phyloP scores from a whole-genome alignment of 805 yeast genomes.

The Metschnikowia koreensis region DNA sequence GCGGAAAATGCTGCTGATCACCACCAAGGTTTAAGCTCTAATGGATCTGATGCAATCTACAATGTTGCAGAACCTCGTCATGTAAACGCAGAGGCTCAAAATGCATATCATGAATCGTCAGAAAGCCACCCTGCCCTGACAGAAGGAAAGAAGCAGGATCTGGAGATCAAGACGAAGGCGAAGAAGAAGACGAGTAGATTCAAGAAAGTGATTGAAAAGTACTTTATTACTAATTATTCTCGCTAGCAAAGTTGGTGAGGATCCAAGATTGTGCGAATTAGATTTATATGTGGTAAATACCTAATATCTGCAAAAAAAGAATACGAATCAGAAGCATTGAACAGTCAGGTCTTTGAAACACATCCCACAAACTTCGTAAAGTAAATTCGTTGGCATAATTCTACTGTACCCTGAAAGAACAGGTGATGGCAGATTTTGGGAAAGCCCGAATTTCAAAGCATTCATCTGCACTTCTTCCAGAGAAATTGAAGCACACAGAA shows the following conservation, averaged over 20 bases:
- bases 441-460: background rate
- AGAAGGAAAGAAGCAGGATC: background rate
- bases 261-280: too few species aligned
- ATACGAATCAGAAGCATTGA: too few species aligned
- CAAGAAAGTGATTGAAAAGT: slow-evolving; percentile 27
- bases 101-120: background rate
- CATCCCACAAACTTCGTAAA: too few species aligned
- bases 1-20: background rate
- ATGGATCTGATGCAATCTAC: background rate
- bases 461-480: background rate
- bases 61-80: background rate
- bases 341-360: too few species aligned
- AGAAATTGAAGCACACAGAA: background rate
- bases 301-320: too few species aligned
- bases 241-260: slow-evolving; percentile 8
- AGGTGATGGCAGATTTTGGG: background rate
- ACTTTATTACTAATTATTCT: slow-evolving; percentile 29
- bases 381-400: too few species aligned
- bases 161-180: background rate
- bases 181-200: slow-evolving; percentile 18
- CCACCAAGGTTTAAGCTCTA: background rate
- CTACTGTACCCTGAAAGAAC: too few species aligned
- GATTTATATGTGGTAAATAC: too few species aligned
- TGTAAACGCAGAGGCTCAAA: background rate
- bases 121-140: background rate